Evolutionary conservation across 2,329 filamentous ascomycete species (phyloP).

Genomic region (Ophiognomonia clavigignenti-juglandacearum): DNA sequence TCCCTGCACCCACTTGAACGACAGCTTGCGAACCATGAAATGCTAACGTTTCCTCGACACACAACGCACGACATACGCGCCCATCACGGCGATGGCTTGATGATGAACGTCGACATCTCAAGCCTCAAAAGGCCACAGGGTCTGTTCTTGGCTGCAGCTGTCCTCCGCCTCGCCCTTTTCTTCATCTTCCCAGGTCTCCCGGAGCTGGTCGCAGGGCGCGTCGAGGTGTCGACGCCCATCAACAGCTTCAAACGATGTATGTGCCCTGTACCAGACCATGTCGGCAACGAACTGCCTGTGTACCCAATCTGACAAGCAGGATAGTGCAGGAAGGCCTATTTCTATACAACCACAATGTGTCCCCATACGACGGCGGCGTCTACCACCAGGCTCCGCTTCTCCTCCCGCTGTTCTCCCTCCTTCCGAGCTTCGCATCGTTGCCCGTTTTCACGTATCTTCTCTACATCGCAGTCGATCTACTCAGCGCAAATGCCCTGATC

Average conservation of each 20-base stretch:
- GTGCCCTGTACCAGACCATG: constrained; percentile 25
- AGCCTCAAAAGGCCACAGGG: constrained; percentile 45
- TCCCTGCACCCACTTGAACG: too few relatives aligned
- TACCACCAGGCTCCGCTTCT: constrained; percentile 80
- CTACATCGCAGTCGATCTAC: constrained; percentile 74
- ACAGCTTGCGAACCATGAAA: too few relatives aligned
- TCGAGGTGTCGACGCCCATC: constrained; percentile 94
- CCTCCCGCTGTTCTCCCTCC: constrained; percentile 82
- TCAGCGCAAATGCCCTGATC: constrained; percentile 75
- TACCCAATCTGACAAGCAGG: constrained; percentile 1
- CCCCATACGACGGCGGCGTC: constrained; percentile 91
- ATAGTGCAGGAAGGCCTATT: constrained; percentile 94
- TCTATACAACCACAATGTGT: constrained; percentile 92
- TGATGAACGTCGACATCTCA: constrained; percentile 32
- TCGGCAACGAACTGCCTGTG: neutral
- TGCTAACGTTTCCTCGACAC: too few relatives aligned
- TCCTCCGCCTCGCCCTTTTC: constrained; percentile 75
- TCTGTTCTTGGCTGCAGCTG: constrained; percentile 71
- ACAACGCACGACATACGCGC: too few relatives aligned
- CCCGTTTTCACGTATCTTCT: constrained; percentile 74
- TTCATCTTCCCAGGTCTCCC: constrained; percentile 77
- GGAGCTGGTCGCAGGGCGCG: constrained; percentile 79
- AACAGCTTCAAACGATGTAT: constrained; percentile 96
- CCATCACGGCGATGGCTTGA: constrained; percentile 21
- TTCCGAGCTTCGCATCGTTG: constrained; percentile 64